Evolutionary conservation across 495 filamentous ascomycete species (phyloP), one percentile per base, ranked within the genome.

Genomic region (Staphylotrichum longicolle): DNA sequence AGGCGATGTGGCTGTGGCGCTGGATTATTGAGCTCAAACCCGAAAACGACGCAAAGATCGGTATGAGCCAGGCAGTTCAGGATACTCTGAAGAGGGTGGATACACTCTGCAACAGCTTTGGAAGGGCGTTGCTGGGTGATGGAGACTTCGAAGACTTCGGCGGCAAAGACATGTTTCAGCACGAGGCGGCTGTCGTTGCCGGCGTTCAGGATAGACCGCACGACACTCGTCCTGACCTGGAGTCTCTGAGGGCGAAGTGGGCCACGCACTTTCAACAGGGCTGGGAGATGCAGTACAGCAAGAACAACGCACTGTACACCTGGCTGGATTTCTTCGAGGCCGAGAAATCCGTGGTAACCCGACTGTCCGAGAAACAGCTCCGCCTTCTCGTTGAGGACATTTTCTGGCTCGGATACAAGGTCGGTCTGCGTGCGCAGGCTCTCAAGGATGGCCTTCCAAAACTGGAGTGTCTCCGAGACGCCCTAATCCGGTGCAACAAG

Each of bases 291-390:
- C 0, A 10, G 27, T 64, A 55, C 35, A 7, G 5, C 51, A 12
- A 15, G 7, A 11, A 34, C 14, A 59, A 60, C 15, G 50, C 58
- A 5, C 50, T 58, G 9, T 53, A 61, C 42, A 65, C 59, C 3
- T 65, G 63, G 63, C 2, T 62, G 10, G 54, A 65, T 33, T 62
- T 65, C 27, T 65, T 65, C 14, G 5, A 49, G 5, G n/a, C 58
- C 12, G 34, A 32, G 0, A 6, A 32, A 1, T 5, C 37, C 9
- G 5, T 9, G 0, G 3, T 65, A 0, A 8, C 34, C 2, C 8
- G 6, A 0, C 30, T 65, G 27, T 32, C 6, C 7, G 40, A 45
- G 1, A 10, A 58, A 7, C 49, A 61, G 11, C 39, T 54, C 5
- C 20, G n/a, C 7, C 15, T 54, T 1, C 54, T 65, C 7, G 58